Conservation (phyloP, 768 basidiomycete species). For the Termitomyces titanicus region DNA sequence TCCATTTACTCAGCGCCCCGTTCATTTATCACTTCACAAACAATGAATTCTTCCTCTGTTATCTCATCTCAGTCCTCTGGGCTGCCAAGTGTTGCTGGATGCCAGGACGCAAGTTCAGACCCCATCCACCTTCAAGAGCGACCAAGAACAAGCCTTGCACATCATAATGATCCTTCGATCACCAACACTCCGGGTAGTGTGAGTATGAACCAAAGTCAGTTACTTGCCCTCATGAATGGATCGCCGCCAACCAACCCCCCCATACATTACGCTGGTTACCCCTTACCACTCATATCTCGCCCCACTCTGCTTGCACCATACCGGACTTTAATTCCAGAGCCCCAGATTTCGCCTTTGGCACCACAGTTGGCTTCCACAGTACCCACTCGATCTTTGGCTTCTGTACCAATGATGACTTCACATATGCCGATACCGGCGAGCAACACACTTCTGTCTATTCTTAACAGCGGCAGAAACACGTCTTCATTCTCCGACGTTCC, state of each 20-base stretch:
- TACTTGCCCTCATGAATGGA: slow-evolving; percentile 41
- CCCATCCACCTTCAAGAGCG: slow-evolving; percentile 37
- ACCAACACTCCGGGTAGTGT: slow-evolving; percentile 27
- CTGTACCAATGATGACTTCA: background rate
- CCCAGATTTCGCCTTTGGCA: background rate
- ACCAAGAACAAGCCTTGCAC: slow-evolving; percentile 44
- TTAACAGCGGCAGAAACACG: slow-evolving; percentile 11
- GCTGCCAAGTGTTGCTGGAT: background rate
- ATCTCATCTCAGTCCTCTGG: background rate
- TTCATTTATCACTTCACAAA: background rate
- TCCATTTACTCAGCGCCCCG: slow-evolving; percentile 17
- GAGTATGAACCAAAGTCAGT: slow-evolving; percentile 51
- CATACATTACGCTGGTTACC: background rate
- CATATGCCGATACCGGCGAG: background rate
- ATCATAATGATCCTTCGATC: slow-evolving; percentile 31
- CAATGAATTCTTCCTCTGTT: background rate
- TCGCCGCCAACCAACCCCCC: slow-evolving; percentile 9
- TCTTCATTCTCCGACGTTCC: slow-evolving; percentile 5
- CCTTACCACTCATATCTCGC: background rate
- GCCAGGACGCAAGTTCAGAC: background rate
- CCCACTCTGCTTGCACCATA: background rate
- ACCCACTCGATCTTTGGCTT: background rate
- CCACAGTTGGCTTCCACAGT: background rate
- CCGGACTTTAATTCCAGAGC: background rate
- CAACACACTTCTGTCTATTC: slow-evolving; percentile 16